Conservation (phyloP, 2,329 filamentous ascomycete species). For the Venturiaceae sp. region DNA sequence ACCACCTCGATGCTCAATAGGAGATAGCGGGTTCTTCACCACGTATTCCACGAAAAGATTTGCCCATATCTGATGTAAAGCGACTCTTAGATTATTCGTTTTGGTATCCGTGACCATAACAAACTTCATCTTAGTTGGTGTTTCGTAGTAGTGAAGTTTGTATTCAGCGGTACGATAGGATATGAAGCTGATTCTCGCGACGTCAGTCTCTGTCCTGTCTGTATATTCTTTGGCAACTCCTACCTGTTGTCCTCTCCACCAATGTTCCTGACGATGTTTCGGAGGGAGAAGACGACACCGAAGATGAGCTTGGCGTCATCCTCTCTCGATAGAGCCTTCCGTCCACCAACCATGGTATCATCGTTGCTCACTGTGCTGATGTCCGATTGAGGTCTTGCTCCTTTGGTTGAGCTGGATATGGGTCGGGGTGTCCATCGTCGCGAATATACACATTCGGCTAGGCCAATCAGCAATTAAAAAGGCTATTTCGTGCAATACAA, state of each 20-base stretch:
- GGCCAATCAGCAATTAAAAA: slow-evolving; percentile 4
- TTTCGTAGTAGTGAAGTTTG: slow-evolving; percentile 99
- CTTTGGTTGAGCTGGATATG: slow-evolving; percentile 33
- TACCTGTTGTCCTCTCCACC: slow-evolving; percentile 79
- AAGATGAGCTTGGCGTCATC: slow-evolving; percentile 97
- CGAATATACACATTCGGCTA: slow-evolving; percentile 96
- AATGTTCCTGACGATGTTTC: slow-evolving; percentile 94
- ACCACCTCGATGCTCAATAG: slow-evolving; percentile 50
- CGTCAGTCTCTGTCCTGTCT: neutral
- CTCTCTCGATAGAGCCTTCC: slow-evolving; percentile 43
- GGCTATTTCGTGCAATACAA: slow-evolving; percentile 9
- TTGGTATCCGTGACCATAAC: slow-evolving; percentile 91
- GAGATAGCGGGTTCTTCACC: slow-evolving; percentile 55
- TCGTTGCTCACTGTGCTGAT: slow-evolving; percentile 35
- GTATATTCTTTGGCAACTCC: slow-evolving; percentile 9
- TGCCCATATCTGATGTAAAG: slow-evolving; percentile 96
- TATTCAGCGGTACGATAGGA: slow-evolving; percentile 90
- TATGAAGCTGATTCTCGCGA: slow-evolving; percentile 56
- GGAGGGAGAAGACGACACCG: slow-evolving; percentile 88
- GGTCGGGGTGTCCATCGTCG: slow-evolving; percentile 66
- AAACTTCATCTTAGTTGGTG: slow-evolving; percentile 88
- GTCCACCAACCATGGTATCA: slow-evolving; percentile 19
- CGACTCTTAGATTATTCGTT: slow-evolving; percentile 83
- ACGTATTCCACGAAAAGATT: slow-evolving; percentile 95
- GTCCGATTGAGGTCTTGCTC: slow-evolving; percentile 39